Evolutionary conservation across 495 filamentous ascomycete species (phyloP).

Genomic region (Neurospora tetraspora): DNA sequence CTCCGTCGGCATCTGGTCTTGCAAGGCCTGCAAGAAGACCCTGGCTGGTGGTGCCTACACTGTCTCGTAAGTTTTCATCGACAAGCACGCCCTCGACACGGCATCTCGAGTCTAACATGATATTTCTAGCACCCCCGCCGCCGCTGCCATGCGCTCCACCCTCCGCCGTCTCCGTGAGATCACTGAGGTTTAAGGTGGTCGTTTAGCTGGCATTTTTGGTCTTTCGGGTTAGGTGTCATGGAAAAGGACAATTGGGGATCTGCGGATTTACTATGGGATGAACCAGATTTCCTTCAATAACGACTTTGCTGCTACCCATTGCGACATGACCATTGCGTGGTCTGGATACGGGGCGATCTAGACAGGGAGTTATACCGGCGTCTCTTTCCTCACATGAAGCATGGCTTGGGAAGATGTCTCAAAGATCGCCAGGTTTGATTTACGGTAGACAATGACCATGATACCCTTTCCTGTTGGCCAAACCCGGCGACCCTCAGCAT

Average conservation of each 20-base stretch:
- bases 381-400: not conserved
- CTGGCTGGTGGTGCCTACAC: constrained; percentile 95
- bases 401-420: not conserved
- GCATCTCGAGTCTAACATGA: constrained; percentile 12
- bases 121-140: constrained; percentile 71
- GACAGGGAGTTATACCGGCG: not conserved
- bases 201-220: constrained; percentile 14
- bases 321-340: constrained; percentile 10
- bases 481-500: not conserved
- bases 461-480: not conserved
- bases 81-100: not conserved
- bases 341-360: constrained; percentile 5
- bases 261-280: constrained; percentile 24
- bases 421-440: not conserved
- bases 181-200: constrained; percentile 70
- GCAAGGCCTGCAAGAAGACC: constrained; percentile 85
- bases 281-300: constrained; percentile 29
- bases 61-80: constrained; percentile 66
- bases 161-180: constrained; percentile 97
- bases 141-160: constrained; percentile 91
- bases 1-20: constrained; percentile 93
- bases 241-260: constrained; percentile 28
- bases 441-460: not conserved
- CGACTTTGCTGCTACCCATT: constrained; percentile 12
- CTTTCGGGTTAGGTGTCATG: constrained; percentile 29